phyloP scores from a whole-genome alignment of 805 yeast genomes.

The Lipomyces sp. region DNA sequence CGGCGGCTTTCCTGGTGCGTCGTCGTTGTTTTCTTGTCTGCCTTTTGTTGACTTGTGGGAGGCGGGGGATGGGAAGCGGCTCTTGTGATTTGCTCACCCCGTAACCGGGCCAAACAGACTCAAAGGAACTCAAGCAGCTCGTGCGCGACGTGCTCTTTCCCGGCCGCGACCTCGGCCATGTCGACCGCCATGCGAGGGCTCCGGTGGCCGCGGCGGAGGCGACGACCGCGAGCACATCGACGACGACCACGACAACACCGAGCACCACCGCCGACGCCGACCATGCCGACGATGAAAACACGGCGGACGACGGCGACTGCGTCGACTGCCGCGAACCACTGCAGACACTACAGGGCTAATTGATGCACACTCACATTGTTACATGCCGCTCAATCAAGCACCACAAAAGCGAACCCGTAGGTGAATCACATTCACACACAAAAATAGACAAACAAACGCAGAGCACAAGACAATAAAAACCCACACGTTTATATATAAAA shows the following conservation, averaged over 20 bases:
- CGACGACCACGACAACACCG: neutral
- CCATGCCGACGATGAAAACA: constrained; percentile 2
- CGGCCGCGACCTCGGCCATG: constrained; percentile 56
- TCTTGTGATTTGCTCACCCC: neutral
- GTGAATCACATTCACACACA: too few species aligned
- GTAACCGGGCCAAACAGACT: constrained; percentile 43
- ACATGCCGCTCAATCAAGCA: too few species aligned
- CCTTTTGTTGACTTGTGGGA: neutral
- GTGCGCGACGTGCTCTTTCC: constrained; percentile 62
- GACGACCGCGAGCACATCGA: neutral
- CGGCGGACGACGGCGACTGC: constrained; percentile 6
- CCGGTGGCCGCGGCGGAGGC: neutral
- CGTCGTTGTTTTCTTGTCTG: neutral
- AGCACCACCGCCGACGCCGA: neutral
- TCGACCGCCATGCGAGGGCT: constrained; percentile 43
- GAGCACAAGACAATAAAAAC: constrained; percentile 1
- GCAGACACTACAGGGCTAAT: too few species aligned
- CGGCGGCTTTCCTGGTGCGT: constrained; percentile 67
- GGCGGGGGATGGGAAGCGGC: too few species aligned
- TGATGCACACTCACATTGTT: too few species aligned
- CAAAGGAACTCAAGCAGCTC: constrained; percentile 68
- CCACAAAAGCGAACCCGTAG: too few species aligned
- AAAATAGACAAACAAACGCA: neutral
- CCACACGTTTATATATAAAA: too few species aligned
- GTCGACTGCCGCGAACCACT: constrained; percentile 14